These are phyloP conservation scores for Taxillus chinensis DNA, from an alignment of 164 flowering plant genomes.

Conservation along the genomic window DNA sequence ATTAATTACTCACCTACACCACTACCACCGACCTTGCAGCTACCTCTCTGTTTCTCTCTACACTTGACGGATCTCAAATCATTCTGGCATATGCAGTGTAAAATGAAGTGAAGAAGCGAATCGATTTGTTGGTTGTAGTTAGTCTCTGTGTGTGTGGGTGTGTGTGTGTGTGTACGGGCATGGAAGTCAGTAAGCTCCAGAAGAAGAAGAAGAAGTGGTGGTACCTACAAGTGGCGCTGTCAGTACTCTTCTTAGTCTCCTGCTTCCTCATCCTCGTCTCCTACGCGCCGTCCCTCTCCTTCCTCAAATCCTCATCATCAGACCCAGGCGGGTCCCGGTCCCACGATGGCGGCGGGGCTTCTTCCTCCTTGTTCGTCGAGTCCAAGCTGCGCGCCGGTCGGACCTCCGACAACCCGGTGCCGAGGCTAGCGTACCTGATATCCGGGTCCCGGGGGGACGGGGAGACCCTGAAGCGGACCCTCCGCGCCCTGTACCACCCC, in stretches of 20 bases:
- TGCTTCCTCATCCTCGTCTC: constrained; percentile 21
- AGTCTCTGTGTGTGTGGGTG: neutral
- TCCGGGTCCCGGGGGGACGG: constrained; percentile 71
- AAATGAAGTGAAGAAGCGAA: neutral
- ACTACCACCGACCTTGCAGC: neutral
- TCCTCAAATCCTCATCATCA: neutral
- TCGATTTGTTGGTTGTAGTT: neutral
- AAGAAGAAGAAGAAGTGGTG: constrained; percentile 49
- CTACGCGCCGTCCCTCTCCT: constrained; percentile 8
- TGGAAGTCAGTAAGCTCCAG: constrained; percentile 19
- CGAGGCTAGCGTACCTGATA: constrained; percentile 60
- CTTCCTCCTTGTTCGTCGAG: constrained; percentile 47
- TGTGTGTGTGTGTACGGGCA: neutral
- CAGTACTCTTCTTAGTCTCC: constrained; percentile 19
- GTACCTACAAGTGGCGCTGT: constrained; percentile 25
- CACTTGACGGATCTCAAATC: neutral
- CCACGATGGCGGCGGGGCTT: constrained; percentile 6
- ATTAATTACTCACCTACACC: no score
- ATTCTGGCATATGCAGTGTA: neutral
- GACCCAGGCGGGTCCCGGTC: neutral
- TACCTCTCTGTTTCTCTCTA: neutral
- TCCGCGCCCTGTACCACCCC: constrained; percentile 70
- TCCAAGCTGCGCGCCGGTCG: constrained; percentile 28
- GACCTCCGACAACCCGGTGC: constrained; percentile 23
- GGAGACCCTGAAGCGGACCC: constrained; percentile 45